Base-by-base conservation (phyloP, 2,329 filamentous ascomycete species). In the Ophiognomonia clavigignenti-juglandacearum region DNA sequence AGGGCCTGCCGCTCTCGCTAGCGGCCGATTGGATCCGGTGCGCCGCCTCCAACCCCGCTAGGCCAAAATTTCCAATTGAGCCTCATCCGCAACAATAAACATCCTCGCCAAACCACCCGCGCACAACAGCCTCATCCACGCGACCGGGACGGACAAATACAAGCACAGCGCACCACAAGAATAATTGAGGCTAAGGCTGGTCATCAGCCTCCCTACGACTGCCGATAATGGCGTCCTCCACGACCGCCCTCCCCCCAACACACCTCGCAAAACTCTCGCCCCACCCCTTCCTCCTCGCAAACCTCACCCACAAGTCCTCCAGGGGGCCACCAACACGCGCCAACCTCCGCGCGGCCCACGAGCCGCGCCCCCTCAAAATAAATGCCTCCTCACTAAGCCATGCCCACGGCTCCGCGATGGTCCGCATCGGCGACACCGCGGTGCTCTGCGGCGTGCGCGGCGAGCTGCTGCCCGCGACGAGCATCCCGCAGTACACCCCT, bases 391-490 rank as follows among this genome's bases (percentile, higher is more conserved):
- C 88, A 19, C 73, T 98, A 41, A 88, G 89, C 1, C 90, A 98
- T 64, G 86, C 89, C 47, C 85, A 95, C 62, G 93, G 93, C 43
- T 95, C 88, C 58, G 86, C 92, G 1, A 85, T 97, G 0, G 86
- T 97, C 41, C 82, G 93, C 29, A 74, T 87, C 43, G 93, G 93
- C 39, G 88, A 95, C 64, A 97, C 92, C 1, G 90, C 89, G 1
- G 88, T 91, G n/a, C 91, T 98, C 31, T 96, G 91, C 62, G 93
- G 92, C 48, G 82, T 98, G 18, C 82, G 92, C 37, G 91, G 78
- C 43, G 93, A 98, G 68, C 83, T 95, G 6, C 73, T 98, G 22
- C 75, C 83, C 39, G 83, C 86, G 3, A 76, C 78, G 41, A 82
- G 88, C 61, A 88, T 95, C 50, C 83, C 84, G 39, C 82, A 80